Percentiles rank a stretch among this genome's conserved stretches.
These are phyloP conservation scores for Hypomontagnella submonticulosa DNA, from an alignment of 495 filamentous ascomycete species.

Conservation along the genomic window DNA sequence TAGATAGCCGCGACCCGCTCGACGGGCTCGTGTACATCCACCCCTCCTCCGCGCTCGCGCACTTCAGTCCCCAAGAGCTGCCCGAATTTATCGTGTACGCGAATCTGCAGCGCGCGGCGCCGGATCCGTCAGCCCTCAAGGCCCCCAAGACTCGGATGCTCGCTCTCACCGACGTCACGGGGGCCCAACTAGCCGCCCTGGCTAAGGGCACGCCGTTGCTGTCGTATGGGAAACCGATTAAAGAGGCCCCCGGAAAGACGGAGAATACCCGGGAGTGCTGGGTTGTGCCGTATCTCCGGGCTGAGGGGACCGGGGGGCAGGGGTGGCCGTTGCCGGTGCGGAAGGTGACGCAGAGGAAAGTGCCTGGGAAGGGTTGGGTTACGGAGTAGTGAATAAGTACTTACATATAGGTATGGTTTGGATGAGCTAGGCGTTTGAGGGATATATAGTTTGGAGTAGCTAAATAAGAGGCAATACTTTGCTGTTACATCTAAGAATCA, in stretches of 20 bases:
- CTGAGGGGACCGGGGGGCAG: constrained; percentile 66
- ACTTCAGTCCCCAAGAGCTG: constrained; percentile 71
- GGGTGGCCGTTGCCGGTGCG: constrained; percentile 87
- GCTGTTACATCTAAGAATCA: too few relatives aligned
- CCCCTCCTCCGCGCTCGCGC: constrained; percentile 81
- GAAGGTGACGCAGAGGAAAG: constrained; percentile 84
- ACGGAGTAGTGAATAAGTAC: constrained; percentile 25
- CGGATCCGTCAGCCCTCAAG: constrained; percentile 40
- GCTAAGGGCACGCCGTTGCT: constrained; percentile 88
- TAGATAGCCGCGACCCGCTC: constrained; percentile 52
- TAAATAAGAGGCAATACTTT: too few relatives aligned
- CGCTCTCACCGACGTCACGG: constrained; percentile 80
- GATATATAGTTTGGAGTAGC: too few relatives aligned
- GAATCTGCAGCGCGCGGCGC: constrained; percentile 76
- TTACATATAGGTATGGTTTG: not conserved
- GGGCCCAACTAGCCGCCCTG: constrained; percentile 78
- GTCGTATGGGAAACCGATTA: constrained; percentile 89
- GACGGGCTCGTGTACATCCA: constrained; percentile 80
- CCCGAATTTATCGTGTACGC: constrained; percentile 90
- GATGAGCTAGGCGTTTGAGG: too few relatives aligned
- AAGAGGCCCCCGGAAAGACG: constrained; percentile 66
- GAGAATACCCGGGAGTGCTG: constrained; percentile 75
- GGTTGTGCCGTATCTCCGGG: constrained; percentile 80
- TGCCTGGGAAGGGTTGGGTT: constrained; percentile 78
- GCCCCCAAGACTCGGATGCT: constrained; percentile 87